These are phyloP conservation scores for Lanmaoa pseudosensibilis DNA, from an alignment of 768 basidiomycete species.

Conservation along the genomic window DNA sequence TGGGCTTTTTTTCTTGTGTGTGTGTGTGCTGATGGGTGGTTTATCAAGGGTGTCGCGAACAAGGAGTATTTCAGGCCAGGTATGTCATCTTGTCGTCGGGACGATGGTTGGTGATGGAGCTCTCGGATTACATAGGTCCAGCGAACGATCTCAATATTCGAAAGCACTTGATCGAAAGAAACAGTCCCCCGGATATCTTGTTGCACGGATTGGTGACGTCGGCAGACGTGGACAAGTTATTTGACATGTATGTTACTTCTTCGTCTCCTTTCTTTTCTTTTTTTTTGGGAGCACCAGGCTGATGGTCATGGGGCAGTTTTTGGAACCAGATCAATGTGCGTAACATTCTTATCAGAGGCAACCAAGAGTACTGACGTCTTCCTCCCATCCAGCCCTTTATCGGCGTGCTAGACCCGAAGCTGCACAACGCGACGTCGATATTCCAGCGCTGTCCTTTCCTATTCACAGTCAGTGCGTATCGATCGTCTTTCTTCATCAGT, in stretches of 20 bases:
- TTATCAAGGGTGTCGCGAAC: conserved; percentile 70
- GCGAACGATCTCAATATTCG: conserved; percentile 70
- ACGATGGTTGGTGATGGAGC: neutral
- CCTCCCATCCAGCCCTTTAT: conserved; percentile 50
- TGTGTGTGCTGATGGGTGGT: conserved; percentile 6
- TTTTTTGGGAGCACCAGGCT: neutral
- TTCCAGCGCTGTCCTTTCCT: conserved; percentile 87
- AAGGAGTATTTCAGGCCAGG: conserved; percentile 80
- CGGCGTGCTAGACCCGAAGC: conserved; percentile 73
- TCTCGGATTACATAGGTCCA: conserved; percentile 51
- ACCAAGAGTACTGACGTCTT: conserved; percentile 3
- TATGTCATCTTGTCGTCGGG: conserved; percentile 20
- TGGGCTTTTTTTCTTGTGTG: too few species aligned
- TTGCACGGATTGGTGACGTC: conserved; percentile 77
- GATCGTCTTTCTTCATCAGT: neutral
- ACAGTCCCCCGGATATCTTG: conserved; percentile 79
- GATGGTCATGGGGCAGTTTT: conserved; percentile 47
- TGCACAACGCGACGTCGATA: conserved; percentile 78
- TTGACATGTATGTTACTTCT: conserved; percentile 62
- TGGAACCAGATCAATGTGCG: conserved; percentile 69
- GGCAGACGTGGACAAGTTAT: conserved; percentile 79
- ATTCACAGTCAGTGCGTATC: conserved; percentile 75
- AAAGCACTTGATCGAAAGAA: conserved; percentile 70
- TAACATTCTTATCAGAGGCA: neutral
- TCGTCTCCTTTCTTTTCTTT: neutral